Conservation (phyloP, 2,329 filamentous ascomycete species). For the Pseudophaeomoniella oleicola region DNA sequence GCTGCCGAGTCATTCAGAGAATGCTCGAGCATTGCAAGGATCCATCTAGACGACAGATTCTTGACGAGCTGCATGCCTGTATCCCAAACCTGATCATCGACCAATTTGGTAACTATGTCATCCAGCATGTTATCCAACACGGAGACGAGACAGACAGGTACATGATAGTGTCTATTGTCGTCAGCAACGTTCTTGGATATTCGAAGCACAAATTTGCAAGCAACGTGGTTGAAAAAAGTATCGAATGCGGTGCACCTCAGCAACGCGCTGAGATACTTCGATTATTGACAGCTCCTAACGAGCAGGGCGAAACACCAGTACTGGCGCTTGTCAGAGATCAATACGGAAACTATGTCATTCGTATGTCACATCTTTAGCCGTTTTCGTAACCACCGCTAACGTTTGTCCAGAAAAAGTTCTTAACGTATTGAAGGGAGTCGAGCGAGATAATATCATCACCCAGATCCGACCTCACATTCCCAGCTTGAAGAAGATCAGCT, state of each 20-base stretch:
- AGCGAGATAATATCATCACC: conserved; percentile 45
- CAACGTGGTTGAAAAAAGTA: conserved; percentile 91
- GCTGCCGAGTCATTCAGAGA: conserved; percentile 83
- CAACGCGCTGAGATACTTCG: conserved; percentile 57
- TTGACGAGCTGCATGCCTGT: conserved; percentile 64
- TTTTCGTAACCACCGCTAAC: conserved; percentile 10
- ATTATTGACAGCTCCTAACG: conserved; percentile 43
- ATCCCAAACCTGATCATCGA: conserved; percentile 63
- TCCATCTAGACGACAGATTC: conserved; percentile 54
- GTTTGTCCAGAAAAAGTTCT: conserved; percentile 59
- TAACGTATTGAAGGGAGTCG: conserved; percentile 42
- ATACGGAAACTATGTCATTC: conserved; percentile 92
- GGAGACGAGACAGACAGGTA: conserved; percentile 59
- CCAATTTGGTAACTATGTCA: conserved; percentile 91
- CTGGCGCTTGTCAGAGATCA: conserved; percentile 73
- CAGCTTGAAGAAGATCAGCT: conserved; percentile 48
- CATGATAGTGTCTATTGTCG: conserved; percentile 60
- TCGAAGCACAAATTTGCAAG: conserved; percentile 96
- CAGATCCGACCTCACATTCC: conserved; percentile 49
- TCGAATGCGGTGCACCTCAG: conserved; percentile 53
- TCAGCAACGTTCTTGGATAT: conserved; percentile 53
- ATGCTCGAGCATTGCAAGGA: conserved; percentile 73
- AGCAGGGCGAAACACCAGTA: conserved; percentile 55
- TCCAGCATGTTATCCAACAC: conserved; percentile 76
- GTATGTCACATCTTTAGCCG: conserved; percentile 42